A percentile compares a stretch with the other conserved stretches of the same genome.
phyloP scores from a whole-genome alignment of 768 basidiomycete species.

The Suillus hirtellus region DNA sequence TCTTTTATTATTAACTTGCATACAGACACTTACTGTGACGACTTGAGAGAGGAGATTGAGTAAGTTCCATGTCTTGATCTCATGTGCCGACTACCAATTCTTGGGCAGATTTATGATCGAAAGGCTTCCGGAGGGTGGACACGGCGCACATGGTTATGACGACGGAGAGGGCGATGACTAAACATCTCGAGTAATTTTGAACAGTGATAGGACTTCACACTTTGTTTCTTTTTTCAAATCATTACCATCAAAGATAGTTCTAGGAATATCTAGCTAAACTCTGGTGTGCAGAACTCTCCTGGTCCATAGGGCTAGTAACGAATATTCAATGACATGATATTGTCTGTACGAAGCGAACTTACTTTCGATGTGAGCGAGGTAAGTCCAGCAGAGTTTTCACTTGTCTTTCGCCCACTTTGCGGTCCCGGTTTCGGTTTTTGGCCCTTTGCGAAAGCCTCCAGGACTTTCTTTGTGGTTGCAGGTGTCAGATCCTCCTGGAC shows the following conservation, averaged over 20 bases:
- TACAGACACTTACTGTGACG: constrained; percentile 79
- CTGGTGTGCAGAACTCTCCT: constrained; percentile 83
- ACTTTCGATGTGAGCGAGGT: constrained; percentile 81
- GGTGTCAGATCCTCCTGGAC: constrained; percentile 81
- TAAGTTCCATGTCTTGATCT: constrained; percentile 38
- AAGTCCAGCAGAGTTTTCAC: constrained; percentile 91
- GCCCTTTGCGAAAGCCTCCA: constrained; percentile 78
- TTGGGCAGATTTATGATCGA: constrained; percentile 62
- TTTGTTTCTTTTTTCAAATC: background rate
- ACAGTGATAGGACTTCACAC: background rate
- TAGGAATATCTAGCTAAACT: constrained; percentile 64
- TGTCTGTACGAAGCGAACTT: constrained; percentile 16
- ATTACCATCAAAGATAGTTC: constrained; percentile 5
- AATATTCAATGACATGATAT: constrained; percentile 13
- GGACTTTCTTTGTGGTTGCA: constrained; percentile 72
- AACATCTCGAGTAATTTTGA: constrained; percentile 14
- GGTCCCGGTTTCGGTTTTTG: constrained; percentile 93
- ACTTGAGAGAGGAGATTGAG: constrained; percentile 84
- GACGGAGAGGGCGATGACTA: constrained; percentile 83
- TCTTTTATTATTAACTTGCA: constrained; percentile 5
- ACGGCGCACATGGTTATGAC: constrained; percentile 71
- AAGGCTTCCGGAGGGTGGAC: constrained; percentile 71
- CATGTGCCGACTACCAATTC: constrained; percentile 14
- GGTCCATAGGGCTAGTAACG: constrained; percentile 82
- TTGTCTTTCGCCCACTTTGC: constrained; percentile 82